Conservation (phyloP, 495 filamentous ascomycete species). For the Penicillium angulare region DNA sequence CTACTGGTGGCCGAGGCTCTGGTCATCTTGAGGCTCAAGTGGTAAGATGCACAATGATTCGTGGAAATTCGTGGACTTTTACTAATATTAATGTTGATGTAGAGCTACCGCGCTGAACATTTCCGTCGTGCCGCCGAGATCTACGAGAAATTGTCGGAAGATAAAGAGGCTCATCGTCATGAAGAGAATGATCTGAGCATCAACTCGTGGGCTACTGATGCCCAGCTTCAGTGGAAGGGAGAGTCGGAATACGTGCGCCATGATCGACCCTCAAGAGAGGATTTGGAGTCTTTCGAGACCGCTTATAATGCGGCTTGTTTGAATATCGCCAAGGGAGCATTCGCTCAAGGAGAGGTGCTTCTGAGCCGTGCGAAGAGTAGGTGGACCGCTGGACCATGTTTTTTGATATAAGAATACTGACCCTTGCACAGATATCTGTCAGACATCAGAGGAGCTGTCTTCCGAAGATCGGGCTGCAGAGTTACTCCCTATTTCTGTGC, state of each 20-base stretch:
- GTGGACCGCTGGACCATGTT: background rate
- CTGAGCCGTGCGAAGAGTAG: constrained; percentile 75
- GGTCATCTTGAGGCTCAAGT: constrained; percentile 88
- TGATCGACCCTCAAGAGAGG: constrained; percentile 64
- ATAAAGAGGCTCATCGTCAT: constrained; percentile 47
- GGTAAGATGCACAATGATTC: constrained; percentile 40
- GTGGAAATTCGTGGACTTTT: background rate
- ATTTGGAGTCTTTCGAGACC: constrained; percentile 89
- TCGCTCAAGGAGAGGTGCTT: constrained; percentile 70
- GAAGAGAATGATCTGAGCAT: constrained; percentile 87
- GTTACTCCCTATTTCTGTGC: constrained; percentile 78
- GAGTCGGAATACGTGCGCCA: constrained; percentile 49
- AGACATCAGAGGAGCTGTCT: constrained; percentile 75
- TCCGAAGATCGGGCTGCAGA: constrained; percentile 83
- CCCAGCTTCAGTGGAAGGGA: constrained; percentile 84
- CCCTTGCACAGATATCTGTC: constrained; percentile 65
- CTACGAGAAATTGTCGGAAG: constrained; percentile 61
- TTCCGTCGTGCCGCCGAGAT: constrained; percentile 69
- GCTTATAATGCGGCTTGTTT: constrained; percentile 90
- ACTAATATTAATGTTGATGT: constrained; percentile 7
- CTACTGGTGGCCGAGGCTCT: constrained; percentile 57
- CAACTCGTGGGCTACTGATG: constrained; percentile 75
- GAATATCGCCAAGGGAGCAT: constrained; percentile 76
- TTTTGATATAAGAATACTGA: constrained; percentile 5
- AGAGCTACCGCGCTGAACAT: constrained; percentile 80